Conservation (phyloP, 2,329 filamentous ascomycete genomes). For the Fusarium veterinarium region DNA sequence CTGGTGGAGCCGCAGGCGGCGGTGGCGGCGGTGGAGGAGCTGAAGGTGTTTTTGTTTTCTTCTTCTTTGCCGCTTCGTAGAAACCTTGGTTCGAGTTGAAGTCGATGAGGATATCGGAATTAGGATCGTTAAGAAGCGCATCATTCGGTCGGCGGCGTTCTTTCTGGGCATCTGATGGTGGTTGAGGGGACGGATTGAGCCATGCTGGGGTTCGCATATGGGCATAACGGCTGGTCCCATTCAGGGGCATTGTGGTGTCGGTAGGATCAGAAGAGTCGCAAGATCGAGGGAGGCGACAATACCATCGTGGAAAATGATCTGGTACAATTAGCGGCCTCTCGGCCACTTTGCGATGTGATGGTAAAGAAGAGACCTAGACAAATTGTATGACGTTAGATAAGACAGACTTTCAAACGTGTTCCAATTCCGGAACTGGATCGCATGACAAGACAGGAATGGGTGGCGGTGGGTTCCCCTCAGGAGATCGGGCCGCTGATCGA, state of each 20-base stretch:
- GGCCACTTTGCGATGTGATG: conserved; percentile 31
- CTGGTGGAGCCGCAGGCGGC: conserved; percentile 35
- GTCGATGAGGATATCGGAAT: conserved; percentile 62
- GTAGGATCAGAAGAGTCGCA: conserved; percentile 37
- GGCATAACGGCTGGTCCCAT: conserved; percentile 48
- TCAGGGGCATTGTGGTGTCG: conserved; percentile 47
- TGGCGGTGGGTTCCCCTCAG: conserved; percentile 41
- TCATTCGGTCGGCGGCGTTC: conserved; percentile 42
- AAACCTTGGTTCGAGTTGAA: conserved; percentile 66
- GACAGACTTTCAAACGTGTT: conserved; percentile 34
- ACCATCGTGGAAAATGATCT: conserved; percentile 51
- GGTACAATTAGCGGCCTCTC: conserved; percentile 40
- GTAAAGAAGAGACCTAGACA: conserved; percentile 28
- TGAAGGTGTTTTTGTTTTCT: conserved; percentile 54
- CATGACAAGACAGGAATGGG: conserved; percentile 34
- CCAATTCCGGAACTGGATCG: conserved; percentile 21
- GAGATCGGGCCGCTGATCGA: conserved; percentile 40
- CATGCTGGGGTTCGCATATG: conserved; percentile 38
- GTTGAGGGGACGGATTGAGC: conserved; percentile 37
- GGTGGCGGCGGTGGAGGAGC: conserved; percentile 44
- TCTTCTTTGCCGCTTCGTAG: conserved; percentile 66
- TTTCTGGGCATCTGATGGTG: conserved; percentile 36
- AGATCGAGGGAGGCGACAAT: conserved; percentile 43
- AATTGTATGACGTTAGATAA: conserved; percentile 39
- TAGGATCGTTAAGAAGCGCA: conserved; percentile 60